Conservation (phyloP, 768 basidiomycete genomes). For the Lactifluus subvellereus region DNA sequence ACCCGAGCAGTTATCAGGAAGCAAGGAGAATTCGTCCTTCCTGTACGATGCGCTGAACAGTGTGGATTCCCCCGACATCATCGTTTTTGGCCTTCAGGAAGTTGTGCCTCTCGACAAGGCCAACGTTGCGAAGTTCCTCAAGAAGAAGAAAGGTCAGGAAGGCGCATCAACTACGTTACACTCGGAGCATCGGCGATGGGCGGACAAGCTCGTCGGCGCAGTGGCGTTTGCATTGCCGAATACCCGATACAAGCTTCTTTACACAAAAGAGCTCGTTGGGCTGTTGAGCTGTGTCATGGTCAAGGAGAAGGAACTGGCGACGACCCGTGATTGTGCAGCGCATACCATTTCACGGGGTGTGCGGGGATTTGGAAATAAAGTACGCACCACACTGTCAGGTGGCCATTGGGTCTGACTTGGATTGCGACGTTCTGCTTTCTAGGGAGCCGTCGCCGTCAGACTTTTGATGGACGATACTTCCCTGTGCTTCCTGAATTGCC, state of each 20-base stretch:
- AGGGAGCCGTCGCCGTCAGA: slow-evolving; percentile 90
- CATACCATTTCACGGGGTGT: slow-evolving; percentile 88
- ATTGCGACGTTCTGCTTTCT: not conserved
- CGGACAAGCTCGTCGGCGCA: slow-evolving; percentile 67
- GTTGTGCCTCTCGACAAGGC: slow-evolving; percentile 95
- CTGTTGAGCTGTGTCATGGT: slow-evolving; percentile 75
- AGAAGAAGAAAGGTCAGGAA: slow-evolving; percentile 61
- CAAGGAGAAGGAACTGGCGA: slow-evolving; percentile 55
- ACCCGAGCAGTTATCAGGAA: slow-evolving; percentile 64
- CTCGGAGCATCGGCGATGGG: slow-evolving; percentile 82
- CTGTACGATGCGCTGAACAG: slow-evolving; percentile 70
- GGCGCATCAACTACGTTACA: slow-evolving; percentile 79
- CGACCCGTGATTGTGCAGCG: slow-evolving; percentile 64
- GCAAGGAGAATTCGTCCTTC: slow-evolving; percentile 71
- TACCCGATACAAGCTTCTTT: slow-evolving; percentile 69
- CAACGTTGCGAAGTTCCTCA: slow-evolving; percentile 84
- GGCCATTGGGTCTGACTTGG: not conserved
- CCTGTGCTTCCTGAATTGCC: slow-evolving; percentile 92
- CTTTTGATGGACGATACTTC: slow-evolving; percentile 90
- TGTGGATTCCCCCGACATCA: slow-evolving; percentile 76
- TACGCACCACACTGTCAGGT: slow-evolving; percentile 30
- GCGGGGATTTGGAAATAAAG: slow-evolving; percentile 96
- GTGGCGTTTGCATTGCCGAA: slow-evolving; percentile 69
- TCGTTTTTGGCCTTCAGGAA: slow-evolving; percentile 94
- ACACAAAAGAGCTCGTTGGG: slow-evolving; percentile 88